Evolutionary conservation across 306 rosid species (phyloP), one percentile per base, ranked within the genome.

Genomic region (Acmispon strigosus): DNA sequence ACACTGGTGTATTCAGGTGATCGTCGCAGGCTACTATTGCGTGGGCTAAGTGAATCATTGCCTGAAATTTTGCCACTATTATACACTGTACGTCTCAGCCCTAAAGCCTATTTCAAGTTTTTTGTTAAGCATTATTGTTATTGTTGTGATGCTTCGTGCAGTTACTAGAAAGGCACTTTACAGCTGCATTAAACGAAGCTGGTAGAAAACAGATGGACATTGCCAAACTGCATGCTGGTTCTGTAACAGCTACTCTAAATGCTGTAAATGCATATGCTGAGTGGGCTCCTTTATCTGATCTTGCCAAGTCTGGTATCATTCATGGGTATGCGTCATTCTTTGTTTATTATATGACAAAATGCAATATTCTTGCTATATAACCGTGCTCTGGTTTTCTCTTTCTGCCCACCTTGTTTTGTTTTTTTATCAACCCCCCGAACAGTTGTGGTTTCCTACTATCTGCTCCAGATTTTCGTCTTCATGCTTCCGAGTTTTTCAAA

Each of bases 281-380:
- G 76, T 94, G 99, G 99, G 99, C 97, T 65, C 97, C 99, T 14
- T 76, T 94, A 70, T 85, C 97, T 2, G 97, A 91, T 85, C 95
- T 94, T 73, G 89, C 92, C 10, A 84, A 89, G 74, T 82, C 82
- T 86, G 97, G 97, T 80, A 87, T 94, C 81, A 87, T 94, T 74
- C 83, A 85, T 77, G 96, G 99, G 99, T 94, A 82, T 64, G 83
- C 67, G 43, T 83, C 69, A 66, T 74, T 76, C 66, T 69, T 74
- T 3, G 37, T 48, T 64, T 77, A 70, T 70, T 44, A 36, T 61
- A 48, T 66, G 44, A 72, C 54, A 27, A 57, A 51, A 39, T 70
- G 68, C 76, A 59, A 64, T 55, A 53, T 64, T 22, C 53, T 65
- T 49, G 73, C 61, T 61, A 49, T 70, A 52, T 70, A 50, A 65